A percentile compares a stretch with the other conserved stretches of the same genome.
Evolutionary conservation across 805 yeast species (phyloP).

Genomic region (Wickerhamiella kurtzmanii): DNA sequence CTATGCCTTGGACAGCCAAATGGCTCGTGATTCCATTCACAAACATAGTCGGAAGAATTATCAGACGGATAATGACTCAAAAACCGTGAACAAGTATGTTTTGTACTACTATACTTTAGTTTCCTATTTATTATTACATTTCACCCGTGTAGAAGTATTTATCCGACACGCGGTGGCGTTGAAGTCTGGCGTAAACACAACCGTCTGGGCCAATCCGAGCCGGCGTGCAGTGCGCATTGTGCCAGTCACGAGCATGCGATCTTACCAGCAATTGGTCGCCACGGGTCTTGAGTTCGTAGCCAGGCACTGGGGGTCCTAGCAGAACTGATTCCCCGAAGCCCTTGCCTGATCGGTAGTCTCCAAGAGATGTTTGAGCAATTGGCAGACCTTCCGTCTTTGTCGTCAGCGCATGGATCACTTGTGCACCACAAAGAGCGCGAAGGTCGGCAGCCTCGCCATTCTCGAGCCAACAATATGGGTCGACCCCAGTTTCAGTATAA

Average conservation of each 20-base stretch:
- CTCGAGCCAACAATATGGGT: constrained; percentile 16
- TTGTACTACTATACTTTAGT: not conserved
- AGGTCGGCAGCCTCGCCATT: constrained; percentile 11
- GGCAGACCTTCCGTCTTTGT: constrained; percentile 23
- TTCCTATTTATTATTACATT: constrained; percentile 4
- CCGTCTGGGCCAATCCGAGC: constrained; percentile 13
- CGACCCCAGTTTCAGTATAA: constrained; percentile 18
- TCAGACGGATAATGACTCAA: not conserved
- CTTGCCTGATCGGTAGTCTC: constrained; percentile 20
- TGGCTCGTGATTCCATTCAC: constrained; percentile 37
- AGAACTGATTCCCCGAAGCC: constrained; percentile 5
- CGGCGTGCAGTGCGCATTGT: not conserved
- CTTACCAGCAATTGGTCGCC: constrained; percentile 4
- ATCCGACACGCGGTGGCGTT: constrained; percentile 13
- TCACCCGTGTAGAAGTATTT: constrained; percentile 16
- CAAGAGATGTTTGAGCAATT: constrained; percentile 24
- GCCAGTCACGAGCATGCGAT: not conserved
- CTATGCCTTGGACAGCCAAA: constrained; percentile 47
- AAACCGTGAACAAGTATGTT: not conserved
- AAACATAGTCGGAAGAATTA: constrained; percentile 8
- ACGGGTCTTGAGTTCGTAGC: constrained; percentile 12
- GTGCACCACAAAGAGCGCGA: constrained; percentile 26
- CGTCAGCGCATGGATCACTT: constrained; percentile 24
- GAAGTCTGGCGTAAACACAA: constrained; percentile 12
- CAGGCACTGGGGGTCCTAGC: constrained; percentile 18